Evolutionary conservation across 225 moss, liverwort and hornwort genomes (phyloP).

Genomic region (Thuidium tamariscinum): DNA sequence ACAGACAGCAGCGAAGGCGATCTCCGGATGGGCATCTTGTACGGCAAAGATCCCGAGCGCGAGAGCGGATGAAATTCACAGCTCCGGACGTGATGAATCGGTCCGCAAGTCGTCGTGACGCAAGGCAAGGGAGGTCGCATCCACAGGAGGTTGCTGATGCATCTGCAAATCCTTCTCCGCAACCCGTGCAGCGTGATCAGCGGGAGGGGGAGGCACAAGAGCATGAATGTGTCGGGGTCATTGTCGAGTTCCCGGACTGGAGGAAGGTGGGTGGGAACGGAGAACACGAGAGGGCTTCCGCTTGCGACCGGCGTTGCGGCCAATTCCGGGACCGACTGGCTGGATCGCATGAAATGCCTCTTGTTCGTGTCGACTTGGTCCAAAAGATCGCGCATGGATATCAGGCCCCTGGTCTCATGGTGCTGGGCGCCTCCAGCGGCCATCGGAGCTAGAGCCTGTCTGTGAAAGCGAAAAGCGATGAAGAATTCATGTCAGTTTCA

Average conservation of each 20-base stretch:
- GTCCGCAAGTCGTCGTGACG: neutral
- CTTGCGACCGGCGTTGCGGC: accelerated
- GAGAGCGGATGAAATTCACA: neutral
- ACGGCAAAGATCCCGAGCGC: neutral
- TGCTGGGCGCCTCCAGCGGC: too few relatives aligned
- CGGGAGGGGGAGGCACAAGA: neutral
- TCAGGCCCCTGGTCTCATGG: too few relatives aligned
- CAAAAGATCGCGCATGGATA: neutral
- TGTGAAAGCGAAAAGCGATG: neutral
- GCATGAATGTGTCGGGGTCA: neutral
- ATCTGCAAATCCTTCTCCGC: neutral
- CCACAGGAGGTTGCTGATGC: neutral
- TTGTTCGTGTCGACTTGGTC: neutral
- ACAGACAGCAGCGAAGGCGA: neutral
- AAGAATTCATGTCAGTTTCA: neutral
- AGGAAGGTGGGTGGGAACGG: neutral
- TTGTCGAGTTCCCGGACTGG: neutral
- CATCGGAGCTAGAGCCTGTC: neutral
- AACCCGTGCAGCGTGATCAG: neutral
- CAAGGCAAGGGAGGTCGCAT: neutral
- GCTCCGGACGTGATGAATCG: neutral
- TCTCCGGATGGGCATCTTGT: neutral
- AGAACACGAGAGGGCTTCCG: neutral
- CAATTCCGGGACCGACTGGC: neutral
- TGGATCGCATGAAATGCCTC: neutral